A percentile compares a stretch with the other conserved stretches of the same genome.
These are phyloP conservation scores for Aristolochia fimbriata DNA, from an alignment of 164 flowering plant species.

Conservation along the genomic window DNA sequence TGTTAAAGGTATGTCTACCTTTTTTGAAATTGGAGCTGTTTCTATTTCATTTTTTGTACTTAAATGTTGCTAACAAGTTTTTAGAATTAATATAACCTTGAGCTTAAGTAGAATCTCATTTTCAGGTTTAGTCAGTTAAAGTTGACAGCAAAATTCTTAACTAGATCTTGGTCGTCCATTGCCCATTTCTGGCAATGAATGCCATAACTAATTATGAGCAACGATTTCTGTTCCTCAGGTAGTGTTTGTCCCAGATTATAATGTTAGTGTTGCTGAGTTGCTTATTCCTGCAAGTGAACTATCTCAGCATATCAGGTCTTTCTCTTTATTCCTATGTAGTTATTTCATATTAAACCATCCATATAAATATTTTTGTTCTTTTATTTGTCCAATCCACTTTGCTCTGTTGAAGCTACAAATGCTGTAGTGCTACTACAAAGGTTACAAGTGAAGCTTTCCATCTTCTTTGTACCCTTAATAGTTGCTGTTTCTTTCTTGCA, in stretches of 20 bases:
- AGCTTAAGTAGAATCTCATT: too few relatives aligned
- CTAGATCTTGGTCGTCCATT: too few relatives aligned
- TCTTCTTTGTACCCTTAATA: not conserved
- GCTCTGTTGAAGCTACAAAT: too few relatives aligned
- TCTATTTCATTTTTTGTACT: not conserved
- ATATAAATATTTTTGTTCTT: not conserved
- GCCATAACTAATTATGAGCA: too few relatives aligned
- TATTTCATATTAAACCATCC: not conserved
- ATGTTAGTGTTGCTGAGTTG: conserved; percentile 90
- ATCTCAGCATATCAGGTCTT: conserved; percentile 94
- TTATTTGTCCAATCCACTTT: not conserved
- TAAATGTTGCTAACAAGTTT: not conserved
- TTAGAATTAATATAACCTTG: not conserved
- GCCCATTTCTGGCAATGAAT: too few relatives aligned
- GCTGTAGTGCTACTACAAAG: too few relatives aligned
- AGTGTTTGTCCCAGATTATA: conserved; percentile 86
- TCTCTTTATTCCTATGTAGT: not conserved
- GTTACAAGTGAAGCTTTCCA: not conserved
- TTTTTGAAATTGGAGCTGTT: not conserved
- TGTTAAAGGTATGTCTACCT: conserved; percentile 56
- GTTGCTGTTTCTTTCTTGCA: conserved; percentile 7
- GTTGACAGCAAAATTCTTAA: too few relatives aligned
- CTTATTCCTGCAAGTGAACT: conserved; percentile 94
- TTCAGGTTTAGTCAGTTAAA: too few relatives aligned
- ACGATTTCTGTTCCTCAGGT: conserved; percentile 32